A percentile compares a stretch with the other conserved stretches of the same genome.
Conservation (phyloP, 345 rosid genomes). For the Psidium friedrichsthalianum region DNA sequence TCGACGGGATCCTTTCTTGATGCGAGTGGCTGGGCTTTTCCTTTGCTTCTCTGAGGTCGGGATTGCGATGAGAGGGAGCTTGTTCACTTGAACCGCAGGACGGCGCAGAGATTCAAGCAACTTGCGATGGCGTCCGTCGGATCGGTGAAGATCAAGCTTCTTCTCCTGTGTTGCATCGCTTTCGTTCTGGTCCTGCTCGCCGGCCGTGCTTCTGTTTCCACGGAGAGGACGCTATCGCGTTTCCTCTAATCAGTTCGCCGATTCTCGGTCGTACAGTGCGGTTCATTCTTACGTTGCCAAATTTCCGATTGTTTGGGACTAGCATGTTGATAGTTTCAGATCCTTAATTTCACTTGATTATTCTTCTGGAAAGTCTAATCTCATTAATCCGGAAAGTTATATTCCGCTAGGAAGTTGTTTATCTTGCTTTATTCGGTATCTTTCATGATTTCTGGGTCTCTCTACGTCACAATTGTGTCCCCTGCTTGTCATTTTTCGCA, state of each 20-base stretch:
- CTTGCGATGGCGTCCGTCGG: conserved; percentile 19
- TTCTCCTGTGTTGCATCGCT: conserved; percentile 38
- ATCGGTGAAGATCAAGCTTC: conserved; percentile 55
- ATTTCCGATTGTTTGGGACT: no score
- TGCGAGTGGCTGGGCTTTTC: not conserved
- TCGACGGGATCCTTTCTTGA: not conserved
- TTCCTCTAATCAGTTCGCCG: conserved; percentile 25
- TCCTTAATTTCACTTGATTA: not conserved
- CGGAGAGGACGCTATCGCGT: conserved; percentile 22
- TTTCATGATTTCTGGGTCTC: not conserved
- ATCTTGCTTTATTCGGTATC: not conserved
- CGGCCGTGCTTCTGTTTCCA: conserved; percentile 25
- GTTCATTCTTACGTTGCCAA: not conserved
- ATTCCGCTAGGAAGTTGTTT: not conserved
- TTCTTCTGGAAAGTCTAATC: not conserved
- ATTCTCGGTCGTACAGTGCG: conserved; percentile 36
- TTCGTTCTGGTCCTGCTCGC: conserved; percentile 35
- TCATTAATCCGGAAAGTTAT: not conserved
- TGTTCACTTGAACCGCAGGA: conserved; percentile 46
- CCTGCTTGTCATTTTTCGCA: not conserved
- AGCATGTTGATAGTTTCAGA: not conserved
- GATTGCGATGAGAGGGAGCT: conserved; percentile 57
- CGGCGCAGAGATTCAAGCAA: conserved; percentile 51
- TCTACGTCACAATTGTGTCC: not conserved
- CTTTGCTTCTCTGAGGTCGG: not conserved